Conservation (phyloP, 176 grass and related monocot species). For the Miscanthus lutarioriparius region DNA sequence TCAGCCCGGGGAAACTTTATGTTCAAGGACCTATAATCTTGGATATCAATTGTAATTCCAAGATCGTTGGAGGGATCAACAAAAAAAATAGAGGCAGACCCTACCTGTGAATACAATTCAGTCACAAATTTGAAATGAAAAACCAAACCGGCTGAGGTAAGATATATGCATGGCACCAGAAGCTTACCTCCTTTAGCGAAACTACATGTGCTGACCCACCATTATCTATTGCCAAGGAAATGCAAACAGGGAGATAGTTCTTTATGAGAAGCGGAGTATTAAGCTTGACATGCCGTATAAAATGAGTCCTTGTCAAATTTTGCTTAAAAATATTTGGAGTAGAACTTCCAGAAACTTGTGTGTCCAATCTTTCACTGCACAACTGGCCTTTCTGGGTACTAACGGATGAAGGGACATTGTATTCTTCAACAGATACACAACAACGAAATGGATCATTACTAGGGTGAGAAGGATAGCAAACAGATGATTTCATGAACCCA, state of each 20-base stretch:
- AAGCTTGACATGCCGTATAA: constrained; percentile 78
- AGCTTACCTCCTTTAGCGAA: constrained; percentile 76
- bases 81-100: constrained; percentile 69
- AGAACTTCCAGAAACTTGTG: constrained; percentile 31
- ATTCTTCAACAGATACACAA: constrained; percentile 90
- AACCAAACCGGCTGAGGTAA: constrained; percentile 29
- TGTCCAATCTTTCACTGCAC: constrained; percentile 42
- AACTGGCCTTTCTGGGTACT: constrained; percentile 42
- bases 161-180: constrained; percentile 23
- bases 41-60: constrained; percentile 70
- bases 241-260: constrained; percentile 77
- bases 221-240: constrained; percentile 84
- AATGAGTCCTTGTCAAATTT: constrained; percentile 56
- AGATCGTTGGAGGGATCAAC: constrained; percentile 90
- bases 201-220: constrained; percentile 63
- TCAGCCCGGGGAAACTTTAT: constrained; percentile 84
- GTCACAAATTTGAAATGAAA: constrained; percentile 36
- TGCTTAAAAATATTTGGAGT: constrained; percentile 43
- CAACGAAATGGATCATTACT: constrained; percentile 93
- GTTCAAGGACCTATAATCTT: constrained; percentile 63
- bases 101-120: constrained; percentile 63
- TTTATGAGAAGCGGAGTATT: constrained; percentile 85
- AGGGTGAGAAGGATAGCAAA: constrained; percentile 94
- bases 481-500: constrained; percentile 93
- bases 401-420: constrained; percentile 54